These are phyloP conservation scores for Tulasnella sp. DNA, from an alignment of 768 basidiomycete species.

Conservation along the genomic window DNA sequence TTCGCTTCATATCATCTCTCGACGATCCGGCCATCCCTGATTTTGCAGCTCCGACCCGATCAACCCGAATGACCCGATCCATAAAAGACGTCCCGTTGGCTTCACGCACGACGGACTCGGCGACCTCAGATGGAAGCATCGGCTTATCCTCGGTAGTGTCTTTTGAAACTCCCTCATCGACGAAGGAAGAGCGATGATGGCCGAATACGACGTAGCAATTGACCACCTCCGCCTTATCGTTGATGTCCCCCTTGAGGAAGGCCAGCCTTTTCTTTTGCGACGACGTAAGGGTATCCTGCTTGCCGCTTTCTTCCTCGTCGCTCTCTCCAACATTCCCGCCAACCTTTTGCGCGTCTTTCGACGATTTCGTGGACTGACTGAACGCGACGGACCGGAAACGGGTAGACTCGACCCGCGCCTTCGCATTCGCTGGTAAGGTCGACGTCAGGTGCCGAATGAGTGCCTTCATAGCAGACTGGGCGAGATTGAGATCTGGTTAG, in stretches of 20 bases:
- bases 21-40: slow-evolving; percentile 25
- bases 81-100: slow-evolving; percentile 65
- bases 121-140: slow-evolving; percentile 45
- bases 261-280: slow-evolving; percentile 87
- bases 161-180: background rate
- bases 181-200: slow-evolving; percentile 26
- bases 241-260: slow-evolving; percentile 88
- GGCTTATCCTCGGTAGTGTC: slow-evolving; percentile 18
- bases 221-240: slow-evolving; percentile 58
- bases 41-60: slow-evolving; percentile 20
- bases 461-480: slow-evolving; percentile 60
- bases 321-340: slow-evolving; percentile 33
- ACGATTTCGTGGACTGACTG: slow-evolving; percentile 63
- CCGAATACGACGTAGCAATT: slow-evolving; percentile 92
- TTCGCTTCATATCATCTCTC: slow-evolving; percentile 57
- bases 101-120: slow-evolving; percentile 40
- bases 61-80: slow-evolving; percentile 65
- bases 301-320: slow-evolving; percentile 33
- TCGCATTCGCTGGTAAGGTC: slow-evolving; percentile 46
- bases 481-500: background rate
- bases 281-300: slow-evolving; percentile 40
- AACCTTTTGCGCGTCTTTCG: slow-evolving; percentile 23
- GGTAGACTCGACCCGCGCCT: slow-evolving; percentile 77
- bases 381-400: slow-evolving; percentile 94
- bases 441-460: slow-evolving; percentile 57